Conservation (phyloP, 345 rosid genomes). For the Eucalyptus coolabah region DNA sequence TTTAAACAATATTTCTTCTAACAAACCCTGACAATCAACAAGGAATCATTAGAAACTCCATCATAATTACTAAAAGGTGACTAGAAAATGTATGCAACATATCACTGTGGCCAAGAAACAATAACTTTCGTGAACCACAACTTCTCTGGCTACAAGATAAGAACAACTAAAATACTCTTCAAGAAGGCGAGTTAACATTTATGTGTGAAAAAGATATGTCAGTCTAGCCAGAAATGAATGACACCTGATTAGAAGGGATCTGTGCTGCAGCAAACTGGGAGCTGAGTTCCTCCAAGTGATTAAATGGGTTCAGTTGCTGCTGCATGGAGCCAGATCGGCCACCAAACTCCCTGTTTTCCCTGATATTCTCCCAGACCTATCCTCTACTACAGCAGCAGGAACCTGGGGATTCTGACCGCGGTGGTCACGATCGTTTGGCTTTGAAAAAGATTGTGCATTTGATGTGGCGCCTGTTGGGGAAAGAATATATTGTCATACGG, state of each 20-base stretch:
- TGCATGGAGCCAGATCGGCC: background rate
- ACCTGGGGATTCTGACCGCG: conserved; percentile 23
- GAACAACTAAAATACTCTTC: background rate
- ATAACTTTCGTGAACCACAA: background rate
- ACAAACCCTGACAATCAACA: background rate
- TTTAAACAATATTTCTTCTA: background rate
- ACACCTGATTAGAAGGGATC: conserved; percentile 40
- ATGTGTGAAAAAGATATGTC: background rate
- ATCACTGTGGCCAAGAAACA: background rate
- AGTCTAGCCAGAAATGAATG: background rate
- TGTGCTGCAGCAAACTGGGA: conserved; percentile 3
- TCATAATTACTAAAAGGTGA: background rate
- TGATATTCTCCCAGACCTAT: conserved; percentile 42
- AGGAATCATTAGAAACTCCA: background rate
- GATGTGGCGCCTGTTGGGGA: conserved; percentile 9
- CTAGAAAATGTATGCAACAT: background rate
- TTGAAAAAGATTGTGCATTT: conserved; percentile 28
- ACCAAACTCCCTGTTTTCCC: conserved; percentile 21
- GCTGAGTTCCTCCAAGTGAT: background rate
- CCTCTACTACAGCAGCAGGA: conserved; percentile 44
- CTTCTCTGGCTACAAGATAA: background rate
- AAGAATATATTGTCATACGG: background rate
- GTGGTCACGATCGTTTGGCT: conserved; percentile 71
- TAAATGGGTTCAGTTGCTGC: background rate
- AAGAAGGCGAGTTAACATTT: background rate